Percentiles rank a stretch among this genome's conserved stretches.
These are phyloP conservation scores for Eucalyptus tenuipes DNA, from an alignment of 345 rosid genomes.

Conservation along the genomic window DNA sequence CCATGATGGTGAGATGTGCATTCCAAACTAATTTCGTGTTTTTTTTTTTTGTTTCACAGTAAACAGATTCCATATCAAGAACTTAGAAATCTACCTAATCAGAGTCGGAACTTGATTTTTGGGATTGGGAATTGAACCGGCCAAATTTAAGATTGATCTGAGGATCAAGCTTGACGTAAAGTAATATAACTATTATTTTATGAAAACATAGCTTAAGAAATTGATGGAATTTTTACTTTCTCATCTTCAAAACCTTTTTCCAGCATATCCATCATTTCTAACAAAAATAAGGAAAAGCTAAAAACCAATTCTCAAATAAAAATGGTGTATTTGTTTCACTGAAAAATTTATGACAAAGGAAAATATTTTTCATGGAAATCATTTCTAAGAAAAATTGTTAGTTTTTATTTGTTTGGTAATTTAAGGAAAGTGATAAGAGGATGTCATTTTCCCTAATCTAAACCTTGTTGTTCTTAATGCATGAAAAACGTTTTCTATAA, in stretches of 20 bases:
- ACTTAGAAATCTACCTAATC: neutral
- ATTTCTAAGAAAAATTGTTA: too few relatives aligned
- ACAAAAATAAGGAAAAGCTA: neutral
- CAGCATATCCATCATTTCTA: neutral
- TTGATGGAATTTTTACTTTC: neutral
- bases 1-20: neutral
- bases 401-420: too few relatives aligned
- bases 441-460: too few relatives aligned
- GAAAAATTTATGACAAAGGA: neutral
- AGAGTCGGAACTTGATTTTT: neutral
- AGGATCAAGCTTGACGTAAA: neutral
- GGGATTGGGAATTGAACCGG: fast-evolving
- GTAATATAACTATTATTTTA: neutral
- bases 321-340: fast-evolving
- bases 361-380: too few relatives aligned
- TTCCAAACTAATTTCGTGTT: neutral
- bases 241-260: neutral
- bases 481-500: too few relatives aligned
- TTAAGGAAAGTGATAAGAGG: neutral
- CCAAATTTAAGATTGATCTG: fast-evolving
- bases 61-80: too few relatives aligned
- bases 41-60: neutral
- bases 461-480: too few relatives aligned
- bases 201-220: neutral
- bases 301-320: neutral